Conservation (phyloP, 140 eudicot genomes). For the Cichorium intybus region DNA sequence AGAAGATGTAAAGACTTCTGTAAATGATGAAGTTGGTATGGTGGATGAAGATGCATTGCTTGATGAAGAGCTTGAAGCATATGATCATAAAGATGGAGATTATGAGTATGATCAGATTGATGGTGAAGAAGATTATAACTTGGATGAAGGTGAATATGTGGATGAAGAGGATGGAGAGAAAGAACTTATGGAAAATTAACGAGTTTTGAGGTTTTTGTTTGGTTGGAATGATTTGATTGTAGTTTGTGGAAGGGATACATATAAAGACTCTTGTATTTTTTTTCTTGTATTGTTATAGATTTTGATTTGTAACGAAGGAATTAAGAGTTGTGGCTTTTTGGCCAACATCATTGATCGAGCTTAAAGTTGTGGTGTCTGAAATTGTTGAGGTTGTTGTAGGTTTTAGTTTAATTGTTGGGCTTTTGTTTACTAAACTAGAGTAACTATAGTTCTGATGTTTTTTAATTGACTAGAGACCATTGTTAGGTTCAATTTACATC, state of each 20-base stretch:
- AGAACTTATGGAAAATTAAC: constrained; percentile 58
- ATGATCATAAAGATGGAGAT: constrained; percentile 52
- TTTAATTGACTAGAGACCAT: too few species aligned
- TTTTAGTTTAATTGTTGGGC: background rate
- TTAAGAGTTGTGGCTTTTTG: constrained; percentile 24
- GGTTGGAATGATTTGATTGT: constrained; percentile 7
- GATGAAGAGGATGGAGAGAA: constrained; percentile 51
- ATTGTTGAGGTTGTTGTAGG: background rate
- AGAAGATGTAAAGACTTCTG: constrained; percentile 11
- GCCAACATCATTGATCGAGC: background rate
- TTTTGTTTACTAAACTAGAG: background rate
- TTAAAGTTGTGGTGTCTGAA: background rate
- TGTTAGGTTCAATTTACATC: too few species aligned
- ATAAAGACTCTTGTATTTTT: background rate
- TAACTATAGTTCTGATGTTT: background rate
- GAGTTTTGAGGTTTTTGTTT: constrained; percentile 33
- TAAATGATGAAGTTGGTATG: constrained; percentile 33
- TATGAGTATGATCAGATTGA: constrained; percentile 68
- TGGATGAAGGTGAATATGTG: constrained; percentile 56
- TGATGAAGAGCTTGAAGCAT: constrained; percentile 52
- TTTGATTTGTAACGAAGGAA: constrained; percentile 22
- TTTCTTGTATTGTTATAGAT: constrained; percentile 13
- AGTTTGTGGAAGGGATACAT: constrained; percentile 13
- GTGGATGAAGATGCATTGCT: constrained; percentile 47
- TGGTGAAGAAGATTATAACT: constrained; percentile 53